Percentiles rank a stretch among this genome's conserved stretches.
phyloP scores from a whole-genome alignment of 2,329 filamentous ascomycete genomes.

The Peltaster fructicola region DNA sequence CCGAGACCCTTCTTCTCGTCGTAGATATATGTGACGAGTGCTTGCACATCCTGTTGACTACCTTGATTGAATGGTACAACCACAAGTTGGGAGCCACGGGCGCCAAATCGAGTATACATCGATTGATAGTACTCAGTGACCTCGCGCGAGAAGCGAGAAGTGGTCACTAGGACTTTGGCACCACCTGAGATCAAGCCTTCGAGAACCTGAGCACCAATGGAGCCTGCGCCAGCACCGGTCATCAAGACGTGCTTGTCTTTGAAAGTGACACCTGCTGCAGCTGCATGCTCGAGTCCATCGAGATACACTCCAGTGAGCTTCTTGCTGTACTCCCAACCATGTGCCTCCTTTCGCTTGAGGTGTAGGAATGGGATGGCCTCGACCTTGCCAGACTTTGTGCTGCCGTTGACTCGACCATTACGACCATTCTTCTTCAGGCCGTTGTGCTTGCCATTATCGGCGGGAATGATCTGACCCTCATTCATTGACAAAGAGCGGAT shows the following conservation, averaged over 20 bases:
- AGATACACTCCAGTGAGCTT: slow-evolving; percentile 88
- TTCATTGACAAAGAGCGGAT: slow-evolving; percentile 94
- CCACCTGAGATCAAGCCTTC: slow-evolving; percentile 93
- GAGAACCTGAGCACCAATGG: slow-evolving; percentile 90
- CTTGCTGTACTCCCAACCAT: slow-evolving; percentile 99
- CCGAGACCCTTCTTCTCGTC: slow-evolving; percentile 90
- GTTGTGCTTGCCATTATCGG: slow-evolving; percentile 55
- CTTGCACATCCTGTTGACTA: slow-evolving; percentile 94
- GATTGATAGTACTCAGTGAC: slow-evolving; percentile 99
- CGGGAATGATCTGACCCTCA: slow-evolving; percentile 87
- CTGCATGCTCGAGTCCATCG: slow-evolving; percentile 77
- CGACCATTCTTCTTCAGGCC: slow-evolving; percentile 44
- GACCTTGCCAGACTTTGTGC: slow-evolving; percentile 64
- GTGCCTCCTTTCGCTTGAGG: slow-evolving; percentile 79
- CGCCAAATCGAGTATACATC: slow-evolving; percentile 91
- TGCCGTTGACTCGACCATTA: slow-evolving; percentile 33
- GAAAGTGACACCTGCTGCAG: slow-evolving; percentile 75
- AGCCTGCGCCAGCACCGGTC: slow-evolving; percentile 95
- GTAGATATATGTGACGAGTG: slow-evolving; percentile 89
- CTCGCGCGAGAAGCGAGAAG: slow-evolving; percentile 86
- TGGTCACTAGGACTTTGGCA: slow-evolving; percentile 92
- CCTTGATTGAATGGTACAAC: slow-evolving; percentile 99
- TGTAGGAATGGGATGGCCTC: slow-evolving; percentile 97
- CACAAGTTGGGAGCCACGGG: slow-evolving; percentile 85
- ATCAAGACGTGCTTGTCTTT: slow-evolving; percentile 91